A percentile compares a stretch with the other conserved stretches of the same genome.
Evolutionary conservation across 2,329 filamentous ascomycete genomes (phyloP).

Genomic region (Xylaria digitata): DNA sequence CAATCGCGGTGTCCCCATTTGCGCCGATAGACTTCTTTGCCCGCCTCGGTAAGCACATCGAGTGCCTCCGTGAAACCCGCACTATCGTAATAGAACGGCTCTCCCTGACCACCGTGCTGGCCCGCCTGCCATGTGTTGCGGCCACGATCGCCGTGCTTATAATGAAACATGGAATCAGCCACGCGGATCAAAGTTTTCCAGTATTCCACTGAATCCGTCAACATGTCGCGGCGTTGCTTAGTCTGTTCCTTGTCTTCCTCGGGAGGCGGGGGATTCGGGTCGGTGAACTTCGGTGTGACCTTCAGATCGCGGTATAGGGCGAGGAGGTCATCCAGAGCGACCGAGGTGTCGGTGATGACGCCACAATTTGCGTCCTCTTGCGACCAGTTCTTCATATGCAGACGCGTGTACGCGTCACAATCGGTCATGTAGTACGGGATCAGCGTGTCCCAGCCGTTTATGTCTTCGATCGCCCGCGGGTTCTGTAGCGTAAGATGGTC

Average conservation of each 20-base stretch:
- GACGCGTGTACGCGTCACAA: slow-evolving; percentile 64
- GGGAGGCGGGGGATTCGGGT: slow-evolving; percentile 52
- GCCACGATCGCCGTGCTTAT: slow-evolving; percentile 54
- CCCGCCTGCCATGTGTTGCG: slow-evolving; percentile 58
- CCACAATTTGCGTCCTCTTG: slow-evolving; percentile 55
- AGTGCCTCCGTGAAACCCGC: slow-evolving; percentile 52
- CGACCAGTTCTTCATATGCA: slow-evolving; percentile 60
- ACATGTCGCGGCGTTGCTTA: slow-evolving; percentile 26
- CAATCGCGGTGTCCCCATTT: slow-evolving; percentile 62
- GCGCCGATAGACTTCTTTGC: slow-evolving; percentile 50
- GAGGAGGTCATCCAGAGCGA: slow-evolving; percentile 58
- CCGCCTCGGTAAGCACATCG: slow-evolving; percentile 52
- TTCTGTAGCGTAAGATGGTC: slow-evolving; percentile 69
- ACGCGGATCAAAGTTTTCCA: slow-evolving; percentile 46
- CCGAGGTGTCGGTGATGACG: slow-evolving; percentile 59
- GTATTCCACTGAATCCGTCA: slow-evolving; percentile 45
- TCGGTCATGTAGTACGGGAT: slow-evolving; percentile 70
- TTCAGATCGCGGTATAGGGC: slow-evolving; percentile 59
- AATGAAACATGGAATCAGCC: slow-evolving; percentile 55
- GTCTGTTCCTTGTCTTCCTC: slow-evolving; percentile 26
- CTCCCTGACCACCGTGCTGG: slow-evolving; percentile 56
- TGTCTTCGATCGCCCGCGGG: slow-evolving; percentile 60
- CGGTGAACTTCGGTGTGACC: slow-evolving; percentile 52
- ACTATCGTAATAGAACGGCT: slow-evolving; percentile 57
- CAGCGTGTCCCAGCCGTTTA: slow-evolving; percentile 67